A percentile compares a stretch with the other conserved stretches of the same genome.
Conservation (phyloP, 2,329 filamentous ascomycete genomes). For the Teratosphaeria destructans region DNA sequence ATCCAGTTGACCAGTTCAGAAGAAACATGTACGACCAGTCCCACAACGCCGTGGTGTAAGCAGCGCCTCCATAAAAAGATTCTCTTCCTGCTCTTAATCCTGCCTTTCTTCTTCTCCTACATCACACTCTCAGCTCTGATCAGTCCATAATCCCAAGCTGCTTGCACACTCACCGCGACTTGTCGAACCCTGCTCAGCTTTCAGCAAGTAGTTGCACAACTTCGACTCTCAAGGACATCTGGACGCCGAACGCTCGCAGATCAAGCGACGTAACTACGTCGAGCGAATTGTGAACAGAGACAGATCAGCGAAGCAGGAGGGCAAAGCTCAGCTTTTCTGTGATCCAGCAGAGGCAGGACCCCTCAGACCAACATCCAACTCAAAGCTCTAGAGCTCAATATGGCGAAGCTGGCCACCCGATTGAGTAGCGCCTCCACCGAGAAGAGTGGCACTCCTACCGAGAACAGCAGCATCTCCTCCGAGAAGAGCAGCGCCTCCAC, state of each 20-base stretch:
- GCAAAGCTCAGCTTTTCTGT: neutral
- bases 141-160: neutral
- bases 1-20: neutral
- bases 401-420: neutral
- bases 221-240: neutral
- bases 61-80: neutral
- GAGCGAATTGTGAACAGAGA: neutral
- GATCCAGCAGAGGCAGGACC: neutral
- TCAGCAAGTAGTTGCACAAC: neutral
- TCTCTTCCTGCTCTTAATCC: neutral
- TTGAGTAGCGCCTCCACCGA: neutral
- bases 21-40: neutral
- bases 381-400: neutral
- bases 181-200: neutral
- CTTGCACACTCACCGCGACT: neutral
- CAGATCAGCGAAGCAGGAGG: neutral
- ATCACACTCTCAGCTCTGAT: neutral
- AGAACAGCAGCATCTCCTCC: neutral
- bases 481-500: neutral
- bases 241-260: neutral
- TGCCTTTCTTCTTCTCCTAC: neutral
- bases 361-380: neutral
- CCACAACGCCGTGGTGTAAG: neutral
- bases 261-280: neutral
- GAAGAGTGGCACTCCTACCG: neutral